Percentiles rank a stretch among this genome's conserved stretches.
These are phyloP conservation scores for Gillenia trifoliata DNA, from an alignment of 306 rosid genomes.

Conservation along the genomic window DNA sequence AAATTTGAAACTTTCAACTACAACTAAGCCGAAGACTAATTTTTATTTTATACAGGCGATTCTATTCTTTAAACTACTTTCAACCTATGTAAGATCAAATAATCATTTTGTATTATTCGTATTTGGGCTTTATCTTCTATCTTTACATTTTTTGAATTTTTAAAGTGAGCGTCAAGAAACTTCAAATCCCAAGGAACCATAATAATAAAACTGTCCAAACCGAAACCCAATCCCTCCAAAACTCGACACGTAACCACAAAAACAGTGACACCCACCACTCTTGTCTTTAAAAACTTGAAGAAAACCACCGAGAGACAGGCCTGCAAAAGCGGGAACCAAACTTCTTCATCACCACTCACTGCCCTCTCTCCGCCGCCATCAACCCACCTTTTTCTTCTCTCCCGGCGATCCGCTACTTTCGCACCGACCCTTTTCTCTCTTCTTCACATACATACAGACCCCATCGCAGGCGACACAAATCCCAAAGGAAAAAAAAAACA, in stretches of 20 bases:
- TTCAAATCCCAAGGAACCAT: too few species aligned
- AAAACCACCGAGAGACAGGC: background rate
- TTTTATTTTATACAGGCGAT: too few species aligned
- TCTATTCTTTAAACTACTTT: too few species aligned
- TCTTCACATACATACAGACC: background rate
- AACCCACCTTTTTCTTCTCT: background rate
- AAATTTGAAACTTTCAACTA: too few species aligned
- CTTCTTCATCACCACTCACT: background rate
- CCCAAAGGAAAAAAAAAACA: background rate
- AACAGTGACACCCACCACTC: background rate
- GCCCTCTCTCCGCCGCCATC: slow-evolving; percentile 18
- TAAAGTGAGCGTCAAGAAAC: too few species aligned
- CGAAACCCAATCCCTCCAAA: background rate
- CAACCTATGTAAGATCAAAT: too few species aligned
- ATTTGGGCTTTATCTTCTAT: too few species aligned
- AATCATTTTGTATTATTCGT: too few species aligned
- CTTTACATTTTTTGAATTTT: too few species aligned
- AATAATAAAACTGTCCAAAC: background rate
- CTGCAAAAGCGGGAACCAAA: slow-evolving; percentile 36
- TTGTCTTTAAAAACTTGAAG: slow-evolving; percentile 25
- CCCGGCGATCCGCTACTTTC: slow-evolving; percentile 40
- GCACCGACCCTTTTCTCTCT: slow-evolving; percentile 7
- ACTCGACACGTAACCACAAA: slow-evolving; percentile 46
- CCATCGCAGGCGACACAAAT: background rate
- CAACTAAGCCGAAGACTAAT: too few species aligned